Base-by-base conservation (phyloP, 257 asterid species). In the Hygrophila difformis region DNA sequence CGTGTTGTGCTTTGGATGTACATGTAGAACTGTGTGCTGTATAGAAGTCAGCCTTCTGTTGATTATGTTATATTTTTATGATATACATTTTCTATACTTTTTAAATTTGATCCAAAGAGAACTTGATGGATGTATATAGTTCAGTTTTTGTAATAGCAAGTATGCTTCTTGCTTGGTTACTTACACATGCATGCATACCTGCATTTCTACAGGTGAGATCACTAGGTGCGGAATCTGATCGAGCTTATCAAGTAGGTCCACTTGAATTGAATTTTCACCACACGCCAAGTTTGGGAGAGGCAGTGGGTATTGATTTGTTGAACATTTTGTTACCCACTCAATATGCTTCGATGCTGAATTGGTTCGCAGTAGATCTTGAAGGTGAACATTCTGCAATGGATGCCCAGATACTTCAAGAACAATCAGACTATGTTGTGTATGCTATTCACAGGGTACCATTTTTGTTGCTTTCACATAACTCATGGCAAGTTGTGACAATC, bases 351-450 rank as follows among this genome's bases (percentile, higher is more conserved):
- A 75, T 71, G 94, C 96, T 89, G 13, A 94, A 89, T 69, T 89
- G 98, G 98, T 89, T 82, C 40, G 82, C 94, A 3, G 96, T 89
- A 61, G 94, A 89, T 78, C 98, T 89, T 66, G 94, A 89, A 68
- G 98, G 98, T 74, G 98, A 89, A 89, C 96, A 85, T 74, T 89
- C 98, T 68, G 98, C 98, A 62, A 85, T 89, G 98, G 98, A 89
- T 77, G 96, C 88, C 49, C 86, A 61, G 71, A 89, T 89, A 71
- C 96, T 89, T 66, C 88, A 89, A 75, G 98, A 82, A 65, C 94
- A 89, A 70, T 62, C 96, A 46, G 89, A 77, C 77, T 85, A 89
- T 72, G 98, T 89, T 52, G 96, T 85, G 45, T 70, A 85, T 77
- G 93, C 98, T 71, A 78, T 89, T 70, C 93, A 85, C 86, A 77